Conservation (phyloP, 345 rosid genomes). For the Kandelia obovata region DNA sequence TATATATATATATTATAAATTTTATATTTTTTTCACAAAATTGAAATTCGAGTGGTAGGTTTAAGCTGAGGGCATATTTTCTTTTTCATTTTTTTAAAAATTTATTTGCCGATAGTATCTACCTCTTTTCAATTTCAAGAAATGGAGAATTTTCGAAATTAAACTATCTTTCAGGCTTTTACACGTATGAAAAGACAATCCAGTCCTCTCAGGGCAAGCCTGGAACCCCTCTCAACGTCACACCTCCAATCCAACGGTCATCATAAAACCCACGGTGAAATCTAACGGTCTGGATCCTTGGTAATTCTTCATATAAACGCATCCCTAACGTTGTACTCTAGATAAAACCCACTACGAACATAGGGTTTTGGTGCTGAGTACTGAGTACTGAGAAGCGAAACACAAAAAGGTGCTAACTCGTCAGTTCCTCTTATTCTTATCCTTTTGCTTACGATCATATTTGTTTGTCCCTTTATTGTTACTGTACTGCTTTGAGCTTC, state of each 20-base stretch:
- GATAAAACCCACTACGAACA: conserved; percentile 4
- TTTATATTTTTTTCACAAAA: too few relatives aligned
- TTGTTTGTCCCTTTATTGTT: neutral
- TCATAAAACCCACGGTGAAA: neutral
- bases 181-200: too few relatives aligned
- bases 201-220: too few relatives aligned
- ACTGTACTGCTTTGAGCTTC: neutral
- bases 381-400: neutral
- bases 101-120: too few relatives aligned
- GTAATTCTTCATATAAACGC: neutral
- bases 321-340: neutral
- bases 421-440: neutral
- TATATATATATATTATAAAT: too few relatives aligned
- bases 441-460: neutral
- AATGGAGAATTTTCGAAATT: too few relatives aligned
- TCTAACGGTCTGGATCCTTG: conserved; percentile 11
- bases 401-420: neutral
- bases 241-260: neutral
- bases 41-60: too few relatives aligned
- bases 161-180: too few relatives aligned
- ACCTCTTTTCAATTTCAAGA: too few relatives aligned
- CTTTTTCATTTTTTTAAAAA: too few relatives aligned
- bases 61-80: too few relatives aligned
- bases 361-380: conserved; percentile 12
- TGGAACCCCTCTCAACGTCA: too few relatives aligned